Evolutionary conservation across 2,329 filamentous ascomycete genomes (phyloP).

Genomic region (Colletotrichum sidae): DNA sequence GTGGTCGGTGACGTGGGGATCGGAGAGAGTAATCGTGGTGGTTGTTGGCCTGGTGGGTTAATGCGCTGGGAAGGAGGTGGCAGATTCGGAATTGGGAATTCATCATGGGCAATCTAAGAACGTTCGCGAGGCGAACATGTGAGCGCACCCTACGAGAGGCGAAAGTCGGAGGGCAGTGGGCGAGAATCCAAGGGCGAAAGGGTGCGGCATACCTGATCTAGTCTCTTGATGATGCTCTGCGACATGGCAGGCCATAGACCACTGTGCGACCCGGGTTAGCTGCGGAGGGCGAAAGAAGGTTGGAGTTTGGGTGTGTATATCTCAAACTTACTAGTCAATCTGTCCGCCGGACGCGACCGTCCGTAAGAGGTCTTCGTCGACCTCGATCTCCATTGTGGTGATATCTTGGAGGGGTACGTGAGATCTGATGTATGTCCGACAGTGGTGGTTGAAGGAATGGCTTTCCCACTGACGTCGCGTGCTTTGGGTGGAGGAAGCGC

Average conservation of each 20-base stretch:
- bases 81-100: conserved; percentile 78
- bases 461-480: conserved; percentile 34
- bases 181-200: neutral
- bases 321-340: conserved; percentile 65
- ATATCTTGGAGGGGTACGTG: neutral
- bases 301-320: neutral
- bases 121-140: conserved; percentile 30
- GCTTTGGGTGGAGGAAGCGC: conserved; percentile 20
- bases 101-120: conserved; percentile 76
- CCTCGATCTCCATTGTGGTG: conserved; percentile 65
- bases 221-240: conserved; percentile 71
- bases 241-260: conserved; percentile 77
- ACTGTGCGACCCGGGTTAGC: conserved; percentile 58
- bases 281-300: conserved; percentile 25
- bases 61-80: conserved; percentile 57
- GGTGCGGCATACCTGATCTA: conserved; percentile 67
- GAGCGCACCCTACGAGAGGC: conserved; percentile 23
- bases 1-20: conserved; percentile 56
- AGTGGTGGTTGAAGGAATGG: conserved; percentile 7
- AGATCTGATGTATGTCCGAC: neutral
- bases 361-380: conserved; percentile 61
- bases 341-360: conserved; percentile 62
- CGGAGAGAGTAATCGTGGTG: conserved; percentile 56
- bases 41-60: conserved; percentile 51
- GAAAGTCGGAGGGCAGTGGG: conserved; percentile 53